A percentile compares a stretch with the other conserved stretches of the same genome.
phyloP scores from a whole-genome alignment of 2,329 filamentous ascomycete genomes.

The Ophiostoma angusticollis region DNA sequence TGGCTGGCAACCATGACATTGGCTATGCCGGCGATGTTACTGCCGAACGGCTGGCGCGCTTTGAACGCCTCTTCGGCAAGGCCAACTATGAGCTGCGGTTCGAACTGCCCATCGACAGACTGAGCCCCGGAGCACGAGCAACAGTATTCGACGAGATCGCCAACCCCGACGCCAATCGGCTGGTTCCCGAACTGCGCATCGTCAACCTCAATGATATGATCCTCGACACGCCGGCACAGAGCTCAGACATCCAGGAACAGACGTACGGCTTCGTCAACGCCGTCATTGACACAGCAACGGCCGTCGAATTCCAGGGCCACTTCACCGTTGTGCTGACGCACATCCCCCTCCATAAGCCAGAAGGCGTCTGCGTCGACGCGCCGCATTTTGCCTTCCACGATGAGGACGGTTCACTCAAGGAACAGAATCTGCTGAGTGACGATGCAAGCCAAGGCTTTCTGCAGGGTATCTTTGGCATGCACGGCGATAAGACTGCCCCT shows the following conservation, averaged over 20 bases:
- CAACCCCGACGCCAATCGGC: constrained; percentile 33
- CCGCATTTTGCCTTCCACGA: constrained; percentile 73
- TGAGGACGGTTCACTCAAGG: constrained; percentile 56
- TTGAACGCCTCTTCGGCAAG: constrained; percentile 74
- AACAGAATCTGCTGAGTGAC: constrained; percentile 80
- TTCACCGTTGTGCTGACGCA: constrained; percentile 85
- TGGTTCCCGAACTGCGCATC: constrained; percentile 61
- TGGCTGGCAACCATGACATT: constrained; percentile 91
- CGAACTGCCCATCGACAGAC: constrained; percentile 37
- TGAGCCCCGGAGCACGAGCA: constrained; percentile 23
- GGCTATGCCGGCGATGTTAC: constrained; percentile 91
- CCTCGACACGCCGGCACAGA: constrained; percentile 69
- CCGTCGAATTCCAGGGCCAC: constrained; percentile 48
- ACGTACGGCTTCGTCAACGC: constrained; percentile 68
- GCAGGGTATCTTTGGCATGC: constrained; percentile 73
- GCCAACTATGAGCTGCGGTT: constrained; percentile 84
- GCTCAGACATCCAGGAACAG: constrained; percentile 52
- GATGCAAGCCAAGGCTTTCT: constrained; percentile 64
- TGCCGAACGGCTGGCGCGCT: constrained; percentile 59
- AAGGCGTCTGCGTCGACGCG: constrained; percentile 69
- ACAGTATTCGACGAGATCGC: constrained; percentile 28
- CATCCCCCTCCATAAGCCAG: constrained; percentile 74
- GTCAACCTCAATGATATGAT: constrained; percentile 88
- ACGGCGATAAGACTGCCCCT: constrained; percentile 43
- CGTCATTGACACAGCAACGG: constrained; percentile 48